phyloP scores from a whole-genome alignment of 805 yeast species.

The Yamadazyma phyllophila region DNA sequence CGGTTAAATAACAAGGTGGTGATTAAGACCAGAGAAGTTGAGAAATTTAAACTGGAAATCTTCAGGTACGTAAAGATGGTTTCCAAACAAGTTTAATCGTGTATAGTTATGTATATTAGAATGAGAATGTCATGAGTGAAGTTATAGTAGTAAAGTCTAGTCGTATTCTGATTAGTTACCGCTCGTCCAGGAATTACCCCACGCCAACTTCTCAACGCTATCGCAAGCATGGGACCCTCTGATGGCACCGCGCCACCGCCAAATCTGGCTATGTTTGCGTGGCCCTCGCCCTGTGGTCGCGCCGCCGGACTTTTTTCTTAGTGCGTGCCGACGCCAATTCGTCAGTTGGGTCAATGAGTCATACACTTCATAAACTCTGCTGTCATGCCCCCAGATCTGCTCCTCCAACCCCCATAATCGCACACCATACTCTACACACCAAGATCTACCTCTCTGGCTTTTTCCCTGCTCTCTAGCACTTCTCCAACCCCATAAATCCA shows the following conservation, averaged over 20 bases:
- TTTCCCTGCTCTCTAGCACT: not conserved
- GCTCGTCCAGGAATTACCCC: too few species aligned
- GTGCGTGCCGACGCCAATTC: not conserved
- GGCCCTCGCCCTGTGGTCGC: not conserved
- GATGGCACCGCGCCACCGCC: too few species aligned
- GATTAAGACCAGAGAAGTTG: constrained; percentile 36
- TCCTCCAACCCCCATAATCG: not conserved
- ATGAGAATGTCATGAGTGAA: not conserved
- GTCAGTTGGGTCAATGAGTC: not conserved
- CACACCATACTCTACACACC: not conserved
- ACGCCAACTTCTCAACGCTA: too few species aligned
- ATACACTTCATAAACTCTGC: not conserved
- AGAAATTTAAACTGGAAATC: constrained; percentile 37
- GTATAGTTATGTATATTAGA: constrained; percentile 6
- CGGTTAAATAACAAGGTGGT: constrained; percentile 42
- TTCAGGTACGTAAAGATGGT: constrained; percentile 44
- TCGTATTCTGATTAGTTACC: too few species aligned
- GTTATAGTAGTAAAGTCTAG: too few species aligned
- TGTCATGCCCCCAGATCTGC: not conserved
- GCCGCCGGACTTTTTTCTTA: not conserved
- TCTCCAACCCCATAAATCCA: not conserved
- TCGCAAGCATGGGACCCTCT: too few species aligned
- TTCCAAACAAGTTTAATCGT: constrained; percentile 14
- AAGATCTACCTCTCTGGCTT: not conserved
- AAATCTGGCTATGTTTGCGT: not conserved